Conservation (phyloP, 768 basidiomycete species). For the Psilocybe cubensis region DNA sequence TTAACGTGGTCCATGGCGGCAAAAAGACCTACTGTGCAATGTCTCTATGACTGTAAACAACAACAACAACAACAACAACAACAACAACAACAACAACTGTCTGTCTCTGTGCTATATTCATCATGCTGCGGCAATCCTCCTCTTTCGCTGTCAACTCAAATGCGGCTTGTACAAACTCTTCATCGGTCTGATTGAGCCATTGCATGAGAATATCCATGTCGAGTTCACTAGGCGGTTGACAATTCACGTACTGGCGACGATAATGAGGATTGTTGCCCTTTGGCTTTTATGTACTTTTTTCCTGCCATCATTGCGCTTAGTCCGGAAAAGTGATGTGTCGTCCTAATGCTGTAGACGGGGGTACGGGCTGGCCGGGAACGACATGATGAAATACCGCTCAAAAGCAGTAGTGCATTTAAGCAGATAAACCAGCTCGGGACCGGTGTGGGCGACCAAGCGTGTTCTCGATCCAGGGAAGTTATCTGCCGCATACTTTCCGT, state of each 20-base stretch:
- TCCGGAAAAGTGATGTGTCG: constrained; percentile 3
- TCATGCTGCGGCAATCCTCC: not conserved
- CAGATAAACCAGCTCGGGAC: not conserved
- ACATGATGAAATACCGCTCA: not conserved
- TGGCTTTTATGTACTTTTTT: not conserved
- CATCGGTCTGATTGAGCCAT: not conserved
- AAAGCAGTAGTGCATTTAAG: not conserved
- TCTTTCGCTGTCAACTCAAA: not conserved
- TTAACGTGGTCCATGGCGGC: not conserved
- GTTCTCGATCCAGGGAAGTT: not conserved
- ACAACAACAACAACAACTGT: not conserved
- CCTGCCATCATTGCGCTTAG: not conserved
- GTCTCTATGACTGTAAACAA: not conserved
- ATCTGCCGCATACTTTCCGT: not conserved
- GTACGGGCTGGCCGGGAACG: not conserved
- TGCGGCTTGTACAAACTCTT: not conserved
- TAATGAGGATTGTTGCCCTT: not conserved
- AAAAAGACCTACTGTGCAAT: not conserved
- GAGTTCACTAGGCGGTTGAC: not conserved
- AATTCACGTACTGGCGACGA: constrained; percentile 1
- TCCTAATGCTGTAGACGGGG: not conserved
- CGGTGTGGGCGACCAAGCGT: not conserved
- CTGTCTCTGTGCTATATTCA: constrained; percentile 1
- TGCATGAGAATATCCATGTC: not conserved
- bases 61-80: not conserved